Evolutionary conservation across 208 protist species (phyloP).

Genomic region (Acanthamoeba lenticulata): DNA sequence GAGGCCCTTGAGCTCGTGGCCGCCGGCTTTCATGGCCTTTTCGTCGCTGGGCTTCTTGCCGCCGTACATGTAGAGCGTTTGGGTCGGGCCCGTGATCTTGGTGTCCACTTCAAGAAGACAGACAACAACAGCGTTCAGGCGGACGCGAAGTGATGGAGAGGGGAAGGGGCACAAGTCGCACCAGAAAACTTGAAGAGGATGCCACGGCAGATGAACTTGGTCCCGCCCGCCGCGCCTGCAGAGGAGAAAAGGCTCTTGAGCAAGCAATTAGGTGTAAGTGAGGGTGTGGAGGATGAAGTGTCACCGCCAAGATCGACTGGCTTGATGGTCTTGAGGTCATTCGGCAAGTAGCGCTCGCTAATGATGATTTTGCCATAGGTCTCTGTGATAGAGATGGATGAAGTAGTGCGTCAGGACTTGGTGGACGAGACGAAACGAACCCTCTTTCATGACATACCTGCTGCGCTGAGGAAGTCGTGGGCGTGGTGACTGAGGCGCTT

Average conservation of each 20-base stretch:
- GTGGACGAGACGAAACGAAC: background rate
- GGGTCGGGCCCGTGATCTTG: background rate
- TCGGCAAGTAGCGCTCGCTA: background rate
- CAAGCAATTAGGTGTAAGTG: background rate
- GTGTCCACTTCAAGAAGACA: constrained; percentile 48
- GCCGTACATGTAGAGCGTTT: constrained; percentile 8
- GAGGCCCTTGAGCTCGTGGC: constrained; percentile 48
- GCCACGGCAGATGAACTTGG: constrained; percentile 70
- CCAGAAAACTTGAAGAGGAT: constrained; percentile 80
- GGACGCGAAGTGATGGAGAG: background rate
- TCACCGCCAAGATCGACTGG: constrained; percentile 1
- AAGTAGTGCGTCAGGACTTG: background rate
- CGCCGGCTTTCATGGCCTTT: constrained; percentile 57
- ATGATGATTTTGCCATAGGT: constrained; percentile 56
- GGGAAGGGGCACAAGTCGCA: background rate
- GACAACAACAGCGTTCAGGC: background rate
- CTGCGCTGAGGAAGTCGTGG: constrained; percentile 35
- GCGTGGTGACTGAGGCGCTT: background rate
- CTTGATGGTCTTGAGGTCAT: constrained; percentile 65
- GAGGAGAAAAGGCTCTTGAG: background rate
- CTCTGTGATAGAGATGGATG: background rate
- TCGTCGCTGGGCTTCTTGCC: background rate
- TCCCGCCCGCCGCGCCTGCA: constrained; percentile 22
- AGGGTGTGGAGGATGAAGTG: background rate
- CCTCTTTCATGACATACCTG: background rate